Evolutionary conservation across 192 early-diverging fungal genomes (phyloP), one percentile per base, ranked within the genome.

Genomic region (Linnemannia elongata): DNA sequence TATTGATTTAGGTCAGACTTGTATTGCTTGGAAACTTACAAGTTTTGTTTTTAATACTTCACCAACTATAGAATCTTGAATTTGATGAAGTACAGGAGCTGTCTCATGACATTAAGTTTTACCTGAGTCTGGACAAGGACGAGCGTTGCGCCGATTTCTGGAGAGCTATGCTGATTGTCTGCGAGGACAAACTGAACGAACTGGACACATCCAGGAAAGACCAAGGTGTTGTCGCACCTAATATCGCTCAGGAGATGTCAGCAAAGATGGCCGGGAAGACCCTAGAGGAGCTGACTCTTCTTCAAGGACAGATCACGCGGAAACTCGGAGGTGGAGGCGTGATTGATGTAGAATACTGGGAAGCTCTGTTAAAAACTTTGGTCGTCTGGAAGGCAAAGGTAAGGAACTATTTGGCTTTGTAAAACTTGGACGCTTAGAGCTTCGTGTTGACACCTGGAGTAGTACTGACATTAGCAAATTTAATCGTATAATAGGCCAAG

Each of bases 321-420:
- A 96, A 97, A 80, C 88, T 99, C 38, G 82, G 83, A 15, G 90
- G 91, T 1, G 90, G 88, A 30, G 95, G 92, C 24, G 91, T 92
- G 7, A 93, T 97, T 24, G 98, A 98, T 89, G 95, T 97, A 3
- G 98, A 99, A 49, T 99, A 98, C 82, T 99, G 98, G 98, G 97
- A 98, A 75, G 92, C 93, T 1, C 88, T 97, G 20, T 86, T 97
- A 74, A 92, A 93, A 44, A 93, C 92, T 55, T 79, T 97, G 54
- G 90, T 93, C 12, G 96, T 97, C 0, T 96, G 95, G 91, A 97
- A 96, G 87, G 95, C 97, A 33, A 96, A 96, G 77, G 92, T 83
- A 81, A 77, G 63, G 44, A 6, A 6, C 17, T 30, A 49, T 17
- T 79, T 12, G 9, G 9, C 20, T 20, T 52, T 52, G 49, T 52